A percentile compares a stretch with the other conserved stretches of the same genome.
phyloP scores from a whole-genome alignment of 306 rosid species.

The Lathyrus sativus region DNA sequence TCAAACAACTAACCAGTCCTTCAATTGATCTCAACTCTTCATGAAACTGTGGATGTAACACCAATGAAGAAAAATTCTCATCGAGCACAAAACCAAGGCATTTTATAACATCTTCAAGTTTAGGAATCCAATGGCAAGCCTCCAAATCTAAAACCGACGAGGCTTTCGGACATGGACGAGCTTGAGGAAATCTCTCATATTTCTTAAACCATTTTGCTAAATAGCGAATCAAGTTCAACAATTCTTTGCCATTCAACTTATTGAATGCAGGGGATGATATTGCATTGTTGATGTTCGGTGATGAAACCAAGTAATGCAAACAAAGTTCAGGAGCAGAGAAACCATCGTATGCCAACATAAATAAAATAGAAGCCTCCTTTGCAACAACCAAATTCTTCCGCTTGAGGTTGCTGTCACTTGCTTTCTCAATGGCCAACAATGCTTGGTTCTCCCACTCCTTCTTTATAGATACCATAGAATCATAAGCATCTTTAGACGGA shows the following conservation, averaged over 20 bases:
- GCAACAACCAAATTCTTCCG: constrained; percentile 48
- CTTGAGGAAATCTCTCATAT: constrained; percentile 83
- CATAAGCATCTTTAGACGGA: constrained; percentile 50
- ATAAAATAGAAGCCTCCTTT: constrained; percentile 74
- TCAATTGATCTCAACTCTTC: constrained; percentile 65
- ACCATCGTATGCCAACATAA: constrained; percentile 78
- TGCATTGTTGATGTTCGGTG: constrained; percentile 62
- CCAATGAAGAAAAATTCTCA: constrained; percentile 70
- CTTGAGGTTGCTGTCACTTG: constrained; percentile 42
- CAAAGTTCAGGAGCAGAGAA: constrained; percentile 69
- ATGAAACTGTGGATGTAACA: constrained; percentile 70
- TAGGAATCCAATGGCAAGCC: constrained; percentile 79
- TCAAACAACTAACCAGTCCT: constrained; percentile 52
- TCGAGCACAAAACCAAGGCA: constrained; percentile 67
- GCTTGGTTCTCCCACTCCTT: constrained; percentile 83
- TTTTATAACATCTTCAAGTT: constrained; percentile 66
- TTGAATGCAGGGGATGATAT: constrained; percentile 53
- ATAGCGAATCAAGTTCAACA: constrained; percentile 62
- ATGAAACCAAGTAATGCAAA: constrained; percentile 74
- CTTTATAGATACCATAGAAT: constrained; percentile 53
- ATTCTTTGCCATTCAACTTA: constrained; percentile 70
- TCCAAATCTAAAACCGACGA: constrained; percentile 54
- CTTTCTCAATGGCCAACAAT: constrained; percentile 57
- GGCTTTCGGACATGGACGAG: constrained; percentile 56
- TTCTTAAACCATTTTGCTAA: constrained; percentile 87